Percentiles rank a stretch among this genome's conserved stretches.
Conservation (phyloP, 495 filamentous ascomycete species). For the Podospora australis region DNA sequence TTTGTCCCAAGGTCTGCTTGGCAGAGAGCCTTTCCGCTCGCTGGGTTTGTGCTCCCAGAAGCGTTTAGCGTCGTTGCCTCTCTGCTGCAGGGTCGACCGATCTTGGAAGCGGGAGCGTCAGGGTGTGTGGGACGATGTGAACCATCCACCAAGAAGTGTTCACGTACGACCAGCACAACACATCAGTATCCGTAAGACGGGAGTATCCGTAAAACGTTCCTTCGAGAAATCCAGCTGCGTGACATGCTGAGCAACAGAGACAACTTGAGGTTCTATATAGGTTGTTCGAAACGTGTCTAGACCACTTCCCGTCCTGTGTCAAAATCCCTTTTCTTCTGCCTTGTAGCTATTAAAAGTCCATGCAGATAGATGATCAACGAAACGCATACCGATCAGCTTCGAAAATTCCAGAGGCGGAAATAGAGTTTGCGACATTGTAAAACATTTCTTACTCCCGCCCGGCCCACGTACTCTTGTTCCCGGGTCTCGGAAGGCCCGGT, state of each 20-base stretch:
- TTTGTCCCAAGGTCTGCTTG: too few relatives aligned
- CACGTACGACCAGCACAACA: too few relatives aligned
- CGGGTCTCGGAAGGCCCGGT: not conserved
- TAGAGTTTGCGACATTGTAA: not conserved
- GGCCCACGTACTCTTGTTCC: not conserved
- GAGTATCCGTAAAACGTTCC: not conserved
- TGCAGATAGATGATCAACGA: not conserved
- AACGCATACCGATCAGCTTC: not conserved
- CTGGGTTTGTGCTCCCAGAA: not conserved
- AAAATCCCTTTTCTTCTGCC: too few relatives aligned
- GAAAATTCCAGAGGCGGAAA: not conserved
- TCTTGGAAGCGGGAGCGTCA: not conserved
- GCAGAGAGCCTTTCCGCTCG: not conserved
- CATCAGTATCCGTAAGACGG: not conserved
- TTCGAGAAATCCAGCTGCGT: not conserved
- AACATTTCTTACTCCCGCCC: not conserved
- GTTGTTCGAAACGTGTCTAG: too few relatives aligned
- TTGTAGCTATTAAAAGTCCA: too few relatives aligned
- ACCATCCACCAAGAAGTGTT: too few relatives aligned
- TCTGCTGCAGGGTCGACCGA: not conserved
- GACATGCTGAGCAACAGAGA: not conserved
- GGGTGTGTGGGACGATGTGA: not conserved
- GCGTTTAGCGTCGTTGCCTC: not conserved
- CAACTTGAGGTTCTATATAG: not conserved
- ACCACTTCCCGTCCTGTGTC: not conserved